Percentiles rank a stretch among this genome's conserved stretches.
Conservation (phyloP, 306 rosid species). For the Castanea mollissima region DNA sequence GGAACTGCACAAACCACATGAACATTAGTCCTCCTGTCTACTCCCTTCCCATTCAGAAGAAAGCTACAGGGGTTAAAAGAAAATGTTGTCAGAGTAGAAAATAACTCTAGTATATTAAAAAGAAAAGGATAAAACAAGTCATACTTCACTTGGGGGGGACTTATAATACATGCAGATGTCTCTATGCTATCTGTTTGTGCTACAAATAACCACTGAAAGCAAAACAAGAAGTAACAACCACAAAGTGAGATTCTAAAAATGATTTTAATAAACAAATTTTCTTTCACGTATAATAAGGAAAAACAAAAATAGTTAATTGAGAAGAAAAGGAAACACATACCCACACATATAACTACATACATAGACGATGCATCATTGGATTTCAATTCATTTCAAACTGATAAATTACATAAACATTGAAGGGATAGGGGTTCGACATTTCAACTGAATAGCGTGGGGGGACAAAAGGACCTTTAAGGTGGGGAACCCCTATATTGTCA, state of each 20-base stretch:
- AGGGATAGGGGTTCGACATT: not conserved
- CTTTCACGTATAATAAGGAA: not conserved
- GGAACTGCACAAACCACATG: slow-evolving; percentile 51
- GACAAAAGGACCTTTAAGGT: not conserved
- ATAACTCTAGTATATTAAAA: slow-evolving; percentile 10
- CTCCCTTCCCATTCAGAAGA: slow-evolving; percentile 85
- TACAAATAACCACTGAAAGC: slow-evolving; percentile 70
- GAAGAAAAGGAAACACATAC: not conserved
- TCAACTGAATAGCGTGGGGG: not conserved
- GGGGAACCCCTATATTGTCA: not conserved
- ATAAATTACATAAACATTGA: not conserved
- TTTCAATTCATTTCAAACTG: not conserved
- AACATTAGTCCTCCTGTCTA: slow-evolving; percentile 49
- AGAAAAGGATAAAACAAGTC: slow-evolving; percentile 16
- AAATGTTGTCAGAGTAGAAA: slow-evolving; percentile 29
- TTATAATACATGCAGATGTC: slow-evolving; percentile 79
- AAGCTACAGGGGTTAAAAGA: slow-evolving; percentile 52
- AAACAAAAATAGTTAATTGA: slow-evolving; percentile 8
- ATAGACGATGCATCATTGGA: not conserved
- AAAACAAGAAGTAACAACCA: not conserved
- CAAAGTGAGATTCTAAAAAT: not conserved
- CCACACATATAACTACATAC: too few relatives aligned
- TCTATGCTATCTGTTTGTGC: slow-evolving; percentile 72
- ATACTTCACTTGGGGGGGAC: slow-evolving; percentile 90
- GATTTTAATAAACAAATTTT: slow-evolving; percentile 1